Evolutionary conservation across 306 rosid genomes (phyloP).

Genomic region (Gynostemma pentaphyllum): DNA sequence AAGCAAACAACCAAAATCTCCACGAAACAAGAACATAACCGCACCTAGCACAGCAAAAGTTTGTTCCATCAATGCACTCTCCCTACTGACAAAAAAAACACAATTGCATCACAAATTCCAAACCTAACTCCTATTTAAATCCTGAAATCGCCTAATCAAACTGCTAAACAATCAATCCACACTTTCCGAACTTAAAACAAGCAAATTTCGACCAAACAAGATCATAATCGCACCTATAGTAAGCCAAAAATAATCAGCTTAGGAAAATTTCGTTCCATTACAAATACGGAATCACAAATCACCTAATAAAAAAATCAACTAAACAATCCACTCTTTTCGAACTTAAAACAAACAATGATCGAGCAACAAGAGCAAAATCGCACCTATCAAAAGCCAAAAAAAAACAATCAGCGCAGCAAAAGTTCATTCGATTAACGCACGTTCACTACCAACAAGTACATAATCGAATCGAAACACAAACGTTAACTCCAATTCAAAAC

Average conservation of each 20-base stretch:
- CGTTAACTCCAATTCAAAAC: no score
- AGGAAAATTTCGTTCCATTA: no score
- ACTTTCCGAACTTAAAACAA: conserved; percentile 11
- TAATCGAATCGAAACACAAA: no score
- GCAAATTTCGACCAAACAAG: conserved; percentile 23
- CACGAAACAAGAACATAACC: conserved; percentile 53
- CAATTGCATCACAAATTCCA: neutral
- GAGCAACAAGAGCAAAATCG: no score
- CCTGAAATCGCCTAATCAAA: neutral
- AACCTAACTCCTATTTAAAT: neutral
- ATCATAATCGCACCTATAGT: no score
- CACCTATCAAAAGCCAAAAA: no score
- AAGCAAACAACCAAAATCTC: conserved; percentile 53
- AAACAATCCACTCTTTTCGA: neutral
- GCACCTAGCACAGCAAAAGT: conserved; percentile 29
- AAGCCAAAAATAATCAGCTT: no score
- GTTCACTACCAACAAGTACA: no score
- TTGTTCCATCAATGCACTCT: neutral
- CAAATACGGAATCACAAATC: no score
- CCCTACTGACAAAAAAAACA: neutral
- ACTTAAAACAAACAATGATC: conserved; percentile 16
- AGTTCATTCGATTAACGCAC: no score
- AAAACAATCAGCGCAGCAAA: no score
- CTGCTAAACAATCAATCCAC: neutral
- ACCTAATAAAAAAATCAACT: neutral